Conservation (phyloP, 2,329 filamentous ascomycete species). For the Juglanconis juglandina region DNA sequence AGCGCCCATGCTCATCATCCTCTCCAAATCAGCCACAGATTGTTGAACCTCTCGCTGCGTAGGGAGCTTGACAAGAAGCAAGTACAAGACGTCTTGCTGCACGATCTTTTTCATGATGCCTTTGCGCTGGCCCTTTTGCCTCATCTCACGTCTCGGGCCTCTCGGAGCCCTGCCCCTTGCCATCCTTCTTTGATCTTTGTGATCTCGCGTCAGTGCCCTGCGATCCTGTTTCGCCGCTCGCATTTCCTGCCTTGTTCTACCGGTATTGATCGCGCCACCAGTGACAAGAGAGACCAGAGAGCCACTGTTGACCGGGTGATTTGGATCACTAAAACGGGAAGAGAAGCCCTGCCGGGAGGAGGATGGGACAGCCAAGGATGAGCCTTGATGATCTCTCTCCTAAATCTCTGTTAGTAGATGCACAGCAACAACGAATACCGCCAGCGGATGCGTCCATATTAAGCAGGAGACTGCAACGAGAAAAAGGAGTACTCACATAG, state of each 20-base stretch:
- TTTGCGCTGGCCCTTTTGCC: conserved; percentile 5
- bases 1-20: neutral
- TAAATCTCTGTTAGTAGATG: too few species aligned
- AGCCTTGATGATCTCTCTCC: conserved; percentile 37
- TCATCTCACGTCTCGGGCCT: neutral
- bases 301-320: conserved; percentile 47
- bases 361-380: conserved; percentile 31
- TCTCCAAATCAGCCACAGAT: conserved; percentile 18
- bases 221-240: conserved; percentile 6
- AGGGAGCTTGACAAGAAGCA: conserved; percentile 50
- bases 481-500: conserved; percentile 35
- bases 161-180: conserved; percentile 4
- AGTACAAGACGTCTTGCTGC: conserved; percentile 43
- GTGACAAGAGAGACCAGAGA: conserved; percentile 43
- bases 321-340: conserved; percentile 49
- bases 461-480: too few species aligned
- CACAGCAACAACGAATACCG: too few species aligned
- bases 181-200: conserved; percentile 4
- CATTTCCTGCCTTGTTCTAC: conserved; percentile 14
- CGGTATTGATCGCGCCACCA: conserved; percentile 38
- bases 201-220: conserved; percentile 5
- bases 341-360: conserved; percentile 34
- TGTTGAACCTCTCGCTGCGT: conserved; percentile 37
- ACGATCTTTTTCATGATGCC: conserved; percentile 11
- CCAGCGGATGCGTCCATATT: too few species aligned